A percentile compares a stretch with the other conserved stretches of the same genome.
Conservation (phyloP, 2,329 filamentous ascomycete species). For the Zasmidium cellare region DNA sequence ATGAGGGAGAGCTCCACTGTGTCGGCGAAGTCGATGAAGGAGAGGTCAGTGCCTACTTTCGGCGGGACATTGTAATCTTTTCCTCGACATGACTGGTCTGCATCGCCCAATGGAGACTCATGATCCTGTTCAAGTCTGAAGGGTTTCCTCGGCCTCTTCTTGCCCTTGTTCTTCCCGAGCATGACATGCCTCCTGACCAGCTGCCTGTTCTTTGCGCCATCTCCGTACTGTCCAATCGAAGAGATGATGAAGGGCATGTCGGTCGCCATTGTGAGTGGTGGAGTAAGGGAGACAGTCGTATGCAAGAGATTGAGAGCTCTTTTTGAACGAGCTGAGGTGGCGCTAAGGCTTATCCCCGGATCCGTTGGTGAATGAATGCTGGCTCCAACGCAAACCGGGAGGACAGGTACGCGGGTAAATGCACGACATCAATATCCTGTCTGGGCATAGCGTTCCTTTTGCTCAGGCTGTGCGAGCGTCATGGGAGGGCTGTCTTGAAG, state of each 20-base stretch:
- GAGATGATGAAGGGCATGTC: not conserved
- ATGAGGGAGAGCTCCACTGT: not conserved
- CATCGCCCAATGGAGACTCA: not conserved
- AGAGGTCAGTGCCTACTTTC: not conserved
- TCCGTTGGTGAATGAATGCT: too few relatives aligned
- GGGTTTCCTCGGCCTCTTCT: not conserved
- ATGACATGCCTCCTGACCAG: not conserved
- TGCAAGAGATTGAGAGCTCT: not conserved
- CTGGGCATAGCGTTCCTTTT: not conserved
- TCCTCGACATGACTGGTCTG: not conserved
- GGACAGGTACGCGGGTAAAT: not conserved
- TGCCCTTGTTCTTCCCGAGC: not conserved
- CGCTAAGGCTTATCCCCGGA: not conserved
- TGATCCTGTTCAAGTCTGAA: not conserved
- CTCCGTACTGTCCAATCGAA: not conserved
- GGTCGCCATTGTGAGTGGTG: not conserved
- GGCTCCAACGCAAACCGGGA: too few relatives aligned
- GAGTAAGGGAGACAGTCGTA: not conserved
- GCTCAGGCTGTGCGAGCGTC: not conserved
- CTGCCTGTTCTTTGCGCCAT: not conserved
- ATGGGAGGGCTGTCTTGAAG: too few relatives aligned
- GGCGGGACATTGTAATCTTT: not conserved
- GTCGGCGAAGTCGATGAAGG: not conserved
- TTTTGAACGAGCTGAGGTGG: not conserved
- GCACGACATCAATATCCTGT: not conserved